A percentile compares a stretch with the other conserved stretches of the same genome.
These are phyloP conservation scores for Rosa chinensis DNA, from an alignment of 306 rosid genomes.

Conservation along the genomic window DNA sequence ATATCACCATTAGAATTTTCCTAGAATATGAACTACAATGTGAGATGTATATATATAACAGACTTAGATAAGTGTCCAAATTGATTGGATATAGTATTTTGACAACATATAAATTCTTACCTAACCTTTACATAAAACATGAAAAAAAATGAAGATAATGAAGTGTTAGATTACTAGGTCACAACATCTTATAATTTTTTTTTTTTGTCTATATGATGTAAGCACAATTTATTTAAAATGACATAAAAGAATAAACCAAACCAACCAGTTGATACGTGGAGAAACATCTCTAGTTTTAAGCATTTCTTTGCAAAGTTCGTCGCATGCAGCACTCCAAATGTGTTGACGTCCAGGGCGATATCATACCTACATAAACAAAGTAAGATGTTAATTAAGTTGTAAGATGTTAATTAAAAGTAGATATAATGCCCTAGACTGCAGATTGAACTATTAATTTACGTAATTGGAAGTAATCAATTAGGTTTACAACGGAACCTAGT, in stretches of 20 bases:
- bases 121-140: background rate
- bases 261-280: constrained; percentile 51
- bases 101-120: no score
- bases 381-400: background rate
- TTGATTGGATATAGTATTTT: background rate
- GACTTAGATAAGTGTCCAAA: background rate
- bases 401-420: background rate
- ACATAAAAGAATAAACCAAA: background rate
- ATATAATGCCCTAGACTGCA: no score
- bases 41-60: background rate
- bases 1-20: no score
- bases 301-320: constrained; percentile 36
- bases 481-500: no score
- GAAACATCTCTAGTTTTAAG: constrained; percentile 12
- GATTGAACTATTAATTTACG: no score
- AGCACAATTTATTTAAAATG: background rate
- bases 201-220: background rate
- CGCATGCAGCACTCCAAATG: constrained; percentile 27
- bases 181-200: background rate
- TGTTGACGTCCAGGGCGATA: constrained; percentile 31
- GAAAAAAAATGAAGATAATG: background rate
- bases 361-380: constrained; percentile 30
- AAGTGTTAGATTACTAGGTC: background rate
- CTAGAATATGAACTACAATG: background rate
- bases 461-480: no score